Conservation (phyloP, 179 eudicot species). For the Monotropa hypopitys region DNA sequence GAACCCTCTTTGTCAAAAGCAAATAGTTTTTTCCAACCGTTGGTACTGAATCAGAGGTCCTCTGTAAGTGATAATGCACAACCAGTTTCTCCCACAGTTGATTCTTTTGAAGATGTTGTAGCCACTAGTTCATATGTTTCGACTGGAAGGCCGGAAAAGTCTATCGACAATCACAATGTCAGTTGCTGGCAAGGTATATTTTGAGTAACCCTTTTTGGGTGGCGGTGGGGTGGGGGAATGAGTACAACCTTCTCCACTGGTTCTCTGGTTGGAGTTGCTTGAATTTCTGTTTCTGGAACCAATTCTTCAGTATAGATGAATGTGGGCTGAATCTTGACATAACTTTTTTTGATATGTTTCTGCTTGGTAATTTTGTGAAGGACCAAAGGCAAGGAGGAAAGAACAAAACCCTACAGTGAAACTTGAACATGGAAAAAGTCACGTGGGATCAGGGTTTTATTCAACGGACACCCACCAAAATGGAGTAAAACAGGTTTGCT, state of each 20-base stretch:
- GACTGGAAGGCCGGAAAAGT: background rate
- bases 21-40: background rate
- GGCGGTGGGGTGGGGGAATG: too few relatives aligned
- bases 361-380: background rate
- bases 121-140: background rate
- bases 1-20: background rate
- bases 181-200: background rate
- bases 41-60: background rate
- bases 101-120: background rate
- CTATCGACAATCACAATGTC: background rate
- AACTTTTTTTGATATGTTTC: background rate
- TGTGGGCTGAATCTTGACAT: background rate
- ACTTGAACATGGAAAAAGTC: conserved; percentile 6
- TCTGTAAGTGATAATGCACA: background rate
- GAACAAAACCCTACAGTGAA: background rate
- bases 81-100: background rate
- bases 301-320: background rate
- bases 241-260: background rate
- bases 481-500: conserved; percentile 9
- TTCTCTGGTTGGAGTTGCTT: background rate
- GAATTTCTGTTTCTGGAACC: conserved; percentile 3
- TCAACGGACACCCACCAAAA: background rate
- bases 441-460: background rate
- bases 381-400: conserved; percentile 4
- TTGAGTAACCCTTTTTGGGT: background rate